Base-by-base conservation (phyloP, 306 rosid genomes). In the Trifolium fragiferum region DNA sequence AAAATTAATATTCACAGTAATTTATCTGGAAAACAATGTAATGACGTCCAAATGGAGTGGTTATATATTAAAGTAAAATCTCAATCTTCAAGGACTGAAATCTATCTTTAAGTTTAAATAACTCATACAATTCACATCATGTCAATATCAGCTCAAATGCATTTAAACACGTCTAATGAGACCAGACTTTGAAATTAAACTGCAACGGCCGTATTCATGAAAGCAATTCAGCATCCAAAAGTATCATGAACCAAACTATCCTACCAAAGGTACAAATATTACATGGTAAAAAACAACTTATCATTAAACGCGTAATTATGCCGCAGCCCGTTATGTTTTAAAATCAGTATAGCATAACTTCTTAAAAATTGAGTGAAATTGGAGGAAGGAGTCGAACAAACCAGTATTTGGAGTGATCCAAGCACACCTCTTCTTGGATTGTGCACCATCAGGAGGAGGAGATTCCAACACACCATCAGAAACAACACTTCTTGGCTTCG, bases 321-420 rank as follows among this genome's bases (percentile, higher is more conserved):
- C 44, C 7, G 6, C 37, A 8, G 67, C 2, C 5, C 8, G 54
- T 50, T 44, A 13, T 12, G 32, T 40, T 73, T 35, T 63, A 41
- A 58, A 64, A 80, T 54, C 62, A 49, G 46, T 8, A 72, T 5
- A 30, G 37, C 38, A 66, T 41, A 37, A 8, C 59, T 54, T 61
- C 59, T 12, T 4, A 47, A 37, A 49, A 78, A 15, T 18, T 41
- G 38, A 54, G 1, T 10, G 35, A 70, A 50, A 76, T 68, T 47
- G 33, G 80, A 66, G 54, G 58, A 63, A 82, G 66, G 15, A 67
- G 57, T 63, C 69, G 60, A 59, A 87, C 92, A 16, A 66, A 91
- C 97, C 97, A 27, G 94, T 78, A 84, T 91, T 91, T 51, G 97
- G 88, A 20, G 97, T 91, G 83, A 91, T 89, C 97, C 97, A 91